Evolutionary conservation across 2,329 filamentous ascomycete species (phyloP).

Genomic region (Aspergillus bombycis): DNA sequence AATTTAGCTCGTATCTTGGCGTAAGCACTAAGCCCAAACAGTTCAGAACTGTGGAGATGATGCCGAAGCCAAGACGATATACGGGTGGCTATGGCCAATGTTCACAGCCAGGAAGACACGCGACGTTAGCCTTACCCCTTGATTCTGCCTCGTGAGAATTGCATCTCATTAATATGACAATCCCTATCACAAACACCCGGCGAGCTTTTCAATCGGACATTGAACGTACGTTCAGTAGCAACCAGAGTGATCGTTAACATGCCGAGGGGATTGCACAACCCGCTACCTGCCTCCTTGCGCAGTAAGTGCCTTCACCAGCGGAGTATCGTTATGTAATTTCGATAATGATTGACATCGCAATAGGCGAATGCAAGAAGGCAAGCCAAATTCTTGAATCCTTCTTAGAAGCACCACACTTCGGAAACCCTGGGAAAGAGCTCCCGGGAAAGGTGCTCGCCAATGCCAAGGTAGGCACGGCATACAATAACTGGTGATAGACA

Average conservation of each 20-base stretch:
- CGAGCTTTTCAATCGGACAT: neutral
- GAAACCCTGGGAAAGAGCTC: conserved; percentile 93
- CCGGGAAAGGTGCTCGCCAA: conserved; percentile 82
- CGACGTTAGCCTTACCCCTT: neutral
- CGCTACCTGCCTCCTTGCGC: conserved; percentile 49
- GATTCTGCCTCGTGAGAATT: neutral
- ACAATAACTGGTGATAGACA: neutral
- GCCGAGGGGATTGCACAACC: conserved; percentile 39
- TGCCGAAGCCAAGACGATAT: neutral
- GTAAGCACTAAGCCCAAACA: neutral
- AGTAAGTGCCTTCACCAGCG: conserved; percentile 35
- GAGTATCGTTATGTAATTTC: conserved; percentile 14
- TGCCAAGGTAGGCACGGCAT: conserved; percentile 75
- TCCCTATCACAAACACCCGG: neutral
- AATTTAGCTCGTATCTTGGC: neutral
- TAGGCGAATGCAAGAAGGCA: conserved; percentile 95
- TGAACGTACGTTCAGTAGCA: neutral
- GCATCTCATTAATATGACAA: neutral
- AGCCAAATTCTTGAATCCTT: conserved; percentile 92
- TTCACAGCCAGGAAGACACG: neutral
- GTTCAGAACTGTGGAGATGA: neutral
- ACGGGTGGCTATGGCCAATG: neutral
- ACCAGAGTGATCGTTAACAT: conserved; percentile 1
- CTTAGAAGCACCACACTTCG: conserved; percentile 85
- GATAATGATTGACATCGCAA: conserved; percentile 22